Percentiles rank a stretch among this genome's conserved stretches.
Conservation (phyloP, 768 basidiomycete species). For the Imleria badia region DNA sequence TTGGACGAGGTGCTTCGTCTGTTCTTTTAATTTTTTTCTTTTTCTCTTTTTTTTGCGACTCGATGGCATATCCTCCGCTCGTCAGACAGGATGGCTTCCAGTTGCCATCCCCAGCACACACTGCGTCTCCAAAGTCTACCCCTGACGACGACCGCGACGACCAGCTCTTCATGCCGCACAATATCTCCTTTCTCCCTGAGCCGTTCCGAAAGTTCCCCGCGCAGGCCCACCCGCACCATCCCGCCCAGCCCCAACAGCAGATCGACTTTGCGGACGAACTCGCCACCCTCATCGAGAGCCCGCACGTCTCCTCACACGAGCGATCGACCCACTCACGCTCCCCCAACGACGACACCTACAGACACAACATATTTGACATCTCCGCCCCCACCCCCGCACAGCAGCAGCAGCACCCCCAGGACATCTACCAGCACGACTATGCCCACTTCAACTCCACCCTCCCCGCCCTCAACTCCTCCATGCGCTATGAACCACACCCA, state of each 20-base stretch:
- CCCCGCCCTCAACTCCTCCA: conserved; percentile 50
- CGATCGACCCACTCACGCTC: conserved; percentile 44
- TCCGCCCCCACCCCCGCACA: conserved; percentile 44
- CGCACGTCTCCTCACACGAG: conserved; percentile 37
- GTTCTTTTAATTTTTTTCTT: neutral
- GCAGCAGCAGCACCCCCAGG: conserved; percentile 32
- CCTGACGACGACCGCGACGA: conserved; percentile 29
- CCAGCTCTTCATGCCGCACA: conserved; percentile 46
- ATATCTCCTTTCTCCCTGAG: conserved; percentile 49
- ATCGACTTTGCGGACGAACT: conserved; percentile 73
- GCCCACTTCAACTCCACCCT: conserved; percentile 50
- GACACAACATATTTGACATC: conserved; percentile 65
- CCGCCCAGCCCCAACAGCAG: conserved; percentile 10
- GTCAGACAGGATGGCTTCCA: conserved; percentile 77
- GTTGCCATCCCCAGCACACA: conserved; percentile 46
- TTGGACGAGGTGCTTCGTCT: neutral
- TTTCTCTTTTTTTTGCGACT: neutral
- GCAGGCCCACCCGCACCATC: conserved; percentile 15
- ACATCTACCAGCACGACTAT: conserved; percentile 33
- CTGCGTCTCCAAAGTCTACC: conserved; percentile 29
- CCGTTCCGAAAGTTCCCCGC: conserved; percentile 53
- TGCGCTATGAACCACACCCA: conserved; percentile 50
- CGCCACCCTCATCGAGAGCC: conserved; percentile 51
- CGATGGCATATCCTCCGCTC: conserved; percentile 32
- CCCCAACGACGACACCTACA: conserved; percentile 42